phyloP scores from a whole-genome alignment of 2,329 filamentous ascomycete species.

The Ophiostoma pallidulum region DNA sequence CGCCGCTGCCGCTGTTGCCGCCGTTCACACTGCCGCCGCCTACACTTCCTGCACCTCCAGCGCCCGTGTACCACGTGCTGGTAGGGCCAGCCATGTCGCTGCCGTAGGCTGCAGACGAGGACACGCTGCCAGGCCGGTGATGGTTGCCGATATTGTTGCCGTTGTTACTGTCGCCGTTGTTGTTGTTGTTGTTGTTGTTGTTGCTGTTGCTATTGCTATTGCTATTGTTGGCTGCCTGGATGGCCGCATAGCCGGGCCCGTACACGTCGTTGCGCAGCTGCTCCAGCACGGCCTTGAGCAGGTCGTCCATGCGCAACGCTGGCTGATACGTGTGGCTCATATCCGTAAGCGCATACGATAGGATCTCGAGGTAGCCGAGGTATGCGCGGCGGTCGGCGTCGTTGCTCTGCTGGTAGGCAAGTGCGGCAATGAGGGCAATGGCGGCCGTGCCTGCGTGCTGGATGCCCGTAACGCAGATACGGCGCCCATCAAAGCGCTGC shows the following conservation, averaged over 20 bases:
- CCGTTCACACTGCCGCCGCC: neutral
- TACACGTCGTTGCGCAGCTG: slow-evolving; percentile 32
- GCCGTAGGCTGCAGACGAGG: neutral
- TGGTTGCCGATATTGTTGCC: neutral
- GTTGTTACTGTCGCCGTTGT: neutral
- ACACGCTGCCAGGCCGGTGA: slow-evolving; percentile 1
- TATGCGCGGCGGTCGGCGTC: slow-evolving; percentile 30
- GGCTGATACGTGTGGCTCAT: slow-evolving; percentile 45
- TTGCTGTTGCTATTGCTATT: neutral
- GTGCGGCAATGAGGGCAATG: slow-evolving; percentile 42
- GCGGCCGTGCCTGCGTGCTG: slow-evolving; percentile 47
- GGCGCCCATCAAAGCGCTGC: slow-evolving; percentile 40
- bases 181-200: neutral
- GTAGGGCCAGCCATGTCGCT: neutral
- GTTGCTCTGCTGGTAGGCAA: slow-evolving; percentile 27
- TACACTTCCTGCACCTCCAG: neutral
- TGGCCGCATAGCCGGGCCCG: slow-evolving; percentile 3
- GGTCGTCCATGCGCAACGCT: slow-evolving; percentile 42
- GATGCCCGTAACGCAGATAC: slow-evolving; percentile 40
- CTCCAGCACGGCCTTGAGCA: slow-evolving; percentile 42
- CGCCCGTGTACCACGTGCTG: no score
- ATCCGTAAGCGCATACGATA: slow-evolving; percentile 41
- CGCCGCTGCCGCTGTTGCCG: neutral
- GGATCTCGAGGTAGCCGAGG: slow-evolving; percentile 41
- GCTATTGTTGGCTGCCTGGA: slow-evolving; percentile 2